These are phyloP conservation scores for Cryptosporidium ryanae DNA, from an alignment of 169 alveolate species.

Conservation along the genomic window DNA sequence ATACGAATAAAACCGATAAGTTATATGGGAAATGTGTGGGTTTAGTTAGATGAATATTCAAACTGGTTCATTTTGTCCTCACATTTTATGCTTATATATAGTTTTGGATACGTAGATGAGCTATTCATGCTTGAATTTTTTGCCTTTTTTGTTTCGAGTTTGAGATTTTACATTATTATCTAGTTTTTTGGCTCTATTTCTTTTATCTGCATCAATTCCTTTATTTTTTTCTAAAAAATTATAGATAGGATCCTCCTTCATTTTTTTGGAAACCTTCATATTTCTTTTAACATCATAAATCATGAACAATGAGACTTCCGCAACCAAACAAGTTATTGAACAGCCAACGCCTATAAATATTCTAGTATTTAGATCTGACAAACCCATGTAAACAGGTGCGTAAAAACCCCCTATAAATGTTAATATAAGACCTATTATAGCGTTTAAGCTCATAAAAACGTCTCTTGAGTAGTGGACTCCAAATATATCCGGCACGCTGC, in stretches of 20 bases:
- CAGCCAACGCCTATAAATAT: constrained; percentile 66
- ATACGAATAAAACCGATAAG: no score
- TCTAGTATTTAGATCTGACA: constrained; percentile 37
- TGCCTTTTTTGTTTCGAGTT: constrained; percentile 10
- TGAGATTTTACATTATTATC: background rate
- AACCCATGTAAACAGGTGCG: constrained; percentile 66
- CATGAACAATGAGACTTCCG: constrained; percentile 53
- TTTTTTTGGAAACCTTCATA: constrained; percentile 28
- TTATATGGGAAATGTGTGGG: no score
- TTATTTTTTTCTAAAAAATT: constrained; percentile 25
- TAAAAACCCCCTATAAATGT: constrained; percentile 72
- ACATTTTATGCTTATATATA: no score
- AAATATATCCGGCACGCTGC: constrained; percentile 50
- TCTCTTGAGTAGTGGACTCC: constrained; percentile 64
- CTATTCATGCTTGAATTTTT: constrained; percentile 45
- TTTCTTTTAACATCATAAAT: constrained; percentile 63
- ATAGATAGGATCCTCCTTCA: constrained; percentile 34
- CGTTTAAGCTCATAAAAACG: constrained; percentile 58
- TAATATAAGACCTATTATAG: constrained; percentile 64
- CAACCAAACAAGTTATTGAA: constrained; percentile 55
- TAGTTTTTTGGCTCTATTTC: background rate
- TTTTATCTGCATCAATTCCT: background rate
- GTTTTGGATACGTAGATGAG: background rate
- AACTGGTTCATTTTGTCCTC: no score
- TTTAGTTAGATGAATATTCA: no score